phyloP scores from a whole-genome alignment of 208 protist genomes.

The Crithidia thermophila region DNA sequence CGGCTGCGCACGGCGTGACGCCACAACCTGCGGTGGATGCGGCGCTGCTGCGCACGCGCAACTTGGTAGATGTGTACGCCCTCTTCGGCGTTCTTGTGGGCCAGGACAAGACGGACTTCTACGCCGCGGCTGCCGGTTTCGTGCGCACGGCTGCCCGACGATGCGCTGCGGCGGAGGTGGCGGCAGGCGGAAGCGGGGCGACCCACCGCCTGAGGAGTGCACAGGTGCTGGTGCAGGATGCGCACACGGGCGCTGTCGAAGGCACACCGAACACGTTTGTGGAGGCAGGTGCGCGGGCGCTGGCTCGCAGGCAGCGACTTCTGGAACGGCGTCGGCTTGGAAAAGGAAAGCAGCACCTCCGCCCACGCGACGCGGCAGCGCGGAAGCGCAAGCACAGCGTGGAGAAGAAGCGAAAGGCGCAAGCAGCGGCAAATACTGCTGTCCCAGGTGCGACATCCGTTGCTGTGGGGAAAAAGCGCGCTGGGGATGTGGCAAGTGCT shows the following conservation, averaged over 20 bases:
- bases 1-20: too few relatives aligned
- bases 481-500: too few relatives aligned
- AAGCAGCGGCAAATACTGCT: not conserved
- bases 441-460: not conserved
- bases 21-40: slow-evolving; percentile 7
- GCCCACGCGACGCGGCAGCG: not conserved
- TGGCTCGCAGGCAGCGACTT: slow-evolving; percentile 1
- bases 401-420: not conserved
- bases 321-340: slow-evolving; percentile 19
- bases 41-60: slow-evolving; percentile 31
- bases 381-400: not conserved
- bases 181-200: not conserved
- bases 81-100: slow-evolving; percentile 52
- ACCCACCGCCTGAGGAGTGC: too few relatives aligned
- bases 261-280: slow-evolving; percentile 20
- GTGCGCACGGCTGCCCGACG: slow-evolving; percentile 22
- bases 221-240: too few relatives aligned
- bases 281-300: slow-evolving; percentile 16
- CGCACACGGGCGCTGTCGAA: too few relatives aligned
- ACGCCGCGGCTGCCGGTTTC: slow-evolving; percentile 42
- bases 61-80: slow-evolving; percentile 51
- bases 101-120: slow-evolving; percentile 49
- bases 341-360: slow-evolving; percentile 4
- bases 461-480: not conserved
- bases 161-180: not conserved